phyloP scores from a whole-genome alignment of 2,329 filamentous ascomycete species.

The Colletotrichum camelliae region DNA sequence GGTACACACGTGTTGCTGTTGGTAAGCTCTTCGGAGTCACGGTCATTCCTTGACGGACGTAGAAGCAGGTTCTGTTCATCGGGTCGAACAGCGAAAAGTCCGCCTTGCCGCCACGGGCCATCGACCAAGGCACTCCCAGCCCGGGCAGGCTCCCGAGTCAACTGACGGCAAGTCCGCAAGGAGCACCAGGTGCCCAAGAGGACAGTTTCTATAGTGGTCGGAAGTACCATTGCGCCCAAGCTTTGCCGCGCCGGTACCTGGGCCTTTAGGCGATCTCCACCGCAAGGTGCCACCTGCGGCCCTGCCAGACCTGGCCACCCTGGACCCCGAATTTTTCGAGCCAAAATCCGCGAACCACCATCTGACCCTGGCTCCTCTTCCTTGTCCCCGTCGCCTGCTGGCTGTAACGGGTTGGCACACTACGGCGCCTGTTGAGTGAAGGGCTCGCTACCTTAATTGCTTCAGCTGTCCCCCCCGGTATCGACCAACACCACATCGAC shows the following conservation, averaged over 20 bases:
- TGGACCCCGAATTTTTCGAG: constrained; percentile 20
- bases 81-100: not conserved
- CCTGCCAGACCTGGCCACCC: not conserved
- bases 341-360: constrained; percentile 15
- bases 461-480: constrained; percentile 8
- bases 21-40: not conserved
- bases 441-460: constrained; percentile 16
- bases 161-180: constrained; percentile 11
- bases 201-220: not conserved
- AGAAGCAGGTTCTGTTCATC: not conserved
- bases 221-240: not conserved
- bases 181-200: constrained; percentile 9
- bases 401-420: not conserved
- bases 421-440: not conserved
- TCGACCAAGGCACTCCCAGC: constrained; percentile 5
- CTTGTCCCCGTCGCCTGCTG: not conserved
- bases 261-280: not conserved
- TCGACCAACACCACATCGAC: not conserved
- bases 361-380: constrained; percentile 5
- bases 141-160: not conserved
- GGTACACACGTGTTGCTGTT: not conserved
- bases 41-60: not conserved
- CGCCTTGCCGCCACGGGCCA: constrained; percentile 6
- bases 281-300: not conserved
- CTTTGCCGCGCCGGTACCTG: constrained; percentile 1